phyloP scores from a whole-genome alignment of 371 early-diverging fungal species.

The Gilbertella persicaria region DNA sequence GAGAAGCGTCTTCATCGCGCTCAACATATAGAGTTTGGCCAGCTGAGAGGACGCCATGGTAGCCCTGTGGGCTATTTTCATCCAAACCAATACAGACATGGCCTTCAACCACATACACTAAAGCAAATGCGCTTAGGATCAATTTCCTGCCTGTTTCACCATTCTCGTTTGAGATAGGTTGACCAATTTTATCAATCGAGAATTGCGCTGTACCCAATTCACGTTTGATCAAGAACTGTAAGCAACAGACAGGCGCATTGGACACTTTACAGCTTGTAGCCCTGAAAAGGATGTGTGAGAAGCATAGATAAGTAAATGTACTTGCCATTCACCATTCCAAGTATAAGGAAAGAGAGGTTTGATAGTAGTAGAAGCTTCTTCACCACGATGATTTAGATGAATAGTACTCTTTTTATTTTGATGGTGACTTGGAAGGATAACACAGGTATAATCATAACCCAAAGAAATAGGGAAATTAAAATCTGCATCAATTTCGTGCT shows the following conservation, averaged over 20 bases:
- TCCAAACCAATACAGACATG: constrained; percentile 54
- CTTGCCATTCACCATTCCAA: constrained; percentile 62
- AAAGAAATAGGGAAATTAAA: constrained; percentile 67
- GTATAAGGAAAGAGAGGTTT: constrained; percentile 65
- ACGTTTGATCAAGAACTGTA: constrained; percentile 61
- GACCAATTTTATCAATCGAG: constrained; percentile 44
- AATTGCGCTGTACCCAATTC: constrained; percentile 43
- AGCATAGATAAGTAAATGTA: no score
- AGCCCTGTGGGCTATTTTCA: constrained; percentile 32
- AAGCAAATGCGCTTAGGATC: constrained; percentile 55
- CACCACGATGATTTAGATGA: constrained; percentile 59
- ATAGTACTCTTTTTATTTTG: constrained; percentile 35
- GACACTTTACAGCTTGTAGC: constrained; percentile 50
- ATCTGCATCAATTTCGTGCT: constrained; percentile 53
- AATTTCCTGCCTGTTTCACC: constrained; percentile 51
- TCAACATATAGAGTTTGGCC: constrained; percentile 65
- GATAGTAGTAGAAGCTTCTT: constrained; percentile 53
- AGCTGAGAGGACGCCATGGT: constrained; percentile 25
- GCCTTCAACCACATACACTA: constrained; percentile 66
- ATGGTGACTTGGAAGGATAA: constrained; percentile 30
- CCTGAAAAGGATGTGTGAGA: constrained; percentile 16
- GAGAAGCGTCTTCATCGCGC: constrained; percentile 62
- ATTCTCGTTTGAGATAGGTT: constrained; percentile 40
- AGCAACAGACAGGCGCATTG: constrained; percentile 49
- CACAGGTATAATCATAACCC: constrained; percentile 61